Percentiles rank a stretch among this genome's conserved stretches.
These are phyloP conservation scores for Lycium ferocissimum DNA, from an alignment of 257 asterid species.

Conservation along the genomic window DNA sequence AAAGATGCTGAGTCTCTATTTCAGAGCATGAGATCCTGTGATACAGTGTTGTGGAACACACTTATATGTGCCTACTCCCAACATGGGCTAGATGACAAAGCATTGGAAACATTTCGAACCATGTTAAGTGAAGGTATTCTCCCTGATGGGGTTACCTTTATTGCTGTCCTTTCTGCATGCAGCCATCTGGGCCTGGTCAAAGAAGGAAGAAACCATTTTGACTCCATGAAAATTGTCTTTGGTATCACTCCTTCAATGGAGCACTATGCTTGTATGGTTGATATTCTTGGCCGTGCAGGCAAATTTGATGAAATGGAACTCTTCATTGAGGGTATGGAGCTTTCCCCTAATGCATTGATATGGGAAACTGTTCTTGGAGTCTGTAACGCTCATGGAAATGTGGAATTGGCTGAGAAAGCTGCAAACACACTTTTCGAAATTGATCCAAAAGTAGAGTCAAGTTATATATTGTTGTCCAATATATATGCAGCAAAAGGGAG, in stretches of 20 bases:
- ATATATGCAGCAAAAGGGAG: conserved; percentile 70
- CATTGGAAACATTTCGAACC: conserved; percentile 59
- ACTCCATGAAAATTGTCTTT: conserved; percentile 55
- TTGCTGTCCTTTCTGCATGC: conserved; percentile 81
- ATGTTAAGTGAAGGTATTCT: conserved; percentile 53
- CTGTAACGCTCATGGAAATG: conserved; percentile 68
- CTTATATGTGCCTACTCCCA: conserved; percentile 75
- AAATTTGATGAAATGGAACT: conserved; percentile 66
- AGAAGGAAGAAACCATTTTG: conserved; percentile 66
- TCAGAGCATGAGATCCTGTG: conserved; percentile 42
- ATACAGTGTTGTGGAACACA: conserved; percentile 85
- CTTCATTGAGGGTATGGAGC: conserved; percentile 64
- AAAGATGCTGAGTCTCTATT: conserved; percentile 73
- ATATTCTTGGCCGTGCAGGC: conserved; percentile 81
- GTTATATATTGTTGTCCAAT: conserved; percentile 71
- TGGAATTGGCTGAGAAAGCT: conserved; percentile 79
- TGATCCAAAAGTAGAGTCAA: conserved; percentile 64
- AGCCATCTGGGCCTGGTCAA: conserved; percentile 82
- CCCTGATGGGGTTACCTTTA: conserved; percentile 73
- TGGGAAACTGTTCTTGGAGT: conserved; percentile 90
- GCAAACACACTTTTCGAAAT: conserved; percentile 66
- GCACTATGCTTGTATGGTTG: conserved; percentile 87
- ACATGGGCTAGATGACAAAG: conserved; percentile 72
- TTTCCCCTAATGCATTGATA: conserved; percentile 63
- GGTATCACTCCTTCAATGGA: conserved; percentile 65